Conservation (phyloP, 2,329 filamentous ascomycete genomes). For the Leptodontidium sp. region DNA sequence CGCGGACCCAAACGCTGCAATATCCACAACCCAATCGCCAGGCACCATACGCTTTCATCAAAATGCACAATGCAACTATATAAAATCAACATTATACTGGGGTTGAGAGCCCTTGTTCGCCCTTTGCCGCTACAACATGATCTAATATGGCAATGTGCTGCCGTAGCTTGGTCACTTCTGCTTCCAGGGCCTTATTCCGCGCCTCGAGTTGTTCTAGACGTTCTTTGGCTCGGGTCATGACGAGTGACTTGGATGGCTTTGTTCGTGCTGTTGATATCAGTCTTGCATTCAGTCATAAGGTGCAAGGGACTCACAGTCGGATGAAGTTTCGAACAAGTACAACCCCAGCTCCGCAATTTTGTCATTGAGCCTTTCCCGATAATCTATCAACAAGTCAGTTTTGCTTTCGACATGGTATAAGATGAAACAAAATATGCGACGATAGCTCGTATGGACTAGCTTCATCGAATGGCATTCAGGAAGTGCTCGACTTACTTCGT, state of each 20-base stretch:
- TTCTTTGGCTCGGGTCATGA: constrained; percentile 40
- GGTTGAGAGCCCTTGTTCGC: neutral
- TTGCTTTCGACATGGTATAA: neutral
- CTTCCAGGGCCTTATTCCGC: constrained; percentile 33
- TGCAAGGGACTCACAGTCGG: constrained; percentile 32
- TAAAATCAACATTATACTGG: constrained; percentile 2
- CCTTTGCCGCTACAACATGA: constrained; percentile 32
- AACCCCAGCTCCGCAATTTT: constrained; percentile 38
- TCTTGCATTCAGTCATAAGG: neutral
- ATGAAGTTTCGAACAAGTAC: constrained; percentile 39
- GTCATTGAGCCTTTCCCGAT: constrained; percentile 40
- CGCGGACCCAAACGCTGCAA: neutral
- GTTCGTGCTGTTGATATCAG: constrained; percentile 31
- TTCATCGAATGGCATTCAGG: neutral
- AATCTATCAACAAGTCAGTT: constrained; percentile 26
- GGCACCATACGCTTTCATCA: constrained; percentile 2
- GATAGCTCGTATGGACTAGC: neutral
- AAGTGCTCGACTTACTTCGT: constrained; percentile 25
- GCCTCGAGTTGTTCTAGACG: constrained; percentile 38
- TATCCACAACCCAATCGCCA: neutral
- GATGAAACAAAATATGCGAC: neutral
- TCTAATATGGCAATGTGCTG: constrained; percentile 38
- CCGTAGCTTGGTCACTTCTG: constrained; percentile 34
- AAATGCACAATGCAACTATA: neutral
- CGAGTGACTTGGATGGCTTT: constrained; percentile 39